Base-by-base conservation (phyloP, 1,284 basidiomycete species). In the Gomphus sp. region DNA sequence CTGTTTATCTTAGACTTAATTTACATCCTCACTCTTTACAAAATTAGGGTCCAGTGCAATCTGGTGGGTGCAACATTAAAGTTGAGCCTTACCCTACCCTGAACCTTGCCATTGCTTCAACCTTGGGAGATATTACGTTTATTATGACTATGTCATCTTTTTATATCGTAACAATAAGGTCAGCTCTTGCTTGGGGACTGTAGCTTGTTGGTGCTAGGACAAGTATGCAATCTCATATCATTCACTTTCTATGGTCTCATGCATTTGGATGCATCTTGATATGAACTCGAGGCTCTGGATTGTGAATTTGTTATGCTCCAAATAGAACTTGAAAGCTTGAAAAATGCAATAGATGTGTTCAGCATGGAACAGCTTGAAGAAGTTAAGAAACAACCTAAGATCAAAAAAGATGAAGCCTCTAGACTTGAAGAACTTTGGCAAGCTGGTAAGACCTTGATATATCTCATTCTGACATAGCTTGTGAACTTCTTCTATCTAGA, bases 141-240 rank as follows among this genome's bases (percentile, higher is more conserved):
- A n/a, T n/a, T n/a, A n/a, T n/a, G n/a, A n/a, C n/a, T n/a, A n/a
- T n/a, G n/a, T n/a, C n/a, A n/a, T n/a, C n/a, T n/a, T n/a, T n/a
- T n/a, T n/a, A n/a, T n/a, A n/a, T n/a, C n/a, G n/a, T n/a, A n/a
- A n/a, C n/a, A n/a, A n/a, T n/a, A n/a, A n/a, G n/a, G n/a, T n/a
- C 91, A 36, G 88, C 91, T 0, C 78, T 95, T 4, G 92, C 91
- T 2, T 77, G 91, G 45, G 93, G 93, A 2, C 73, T 95, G 3
- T 89, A 91, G 67, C 81, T 94, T 2, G 88, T 94, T 6, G 92
- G 92, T 34, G 91, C 92, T 0, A 94, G 92, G 0, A 94, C 92
- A 4, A 82, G 89, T 88, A 70, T 59, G 84, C 74, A 6, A 25
- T 22, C 3, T 31, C 53, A 59, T 56, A 43, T 43, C 48, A 48